phyloP scores from a whole-genome alignment of 164 flowering plant genomes.

The Liriodendron chinense region DNA sequence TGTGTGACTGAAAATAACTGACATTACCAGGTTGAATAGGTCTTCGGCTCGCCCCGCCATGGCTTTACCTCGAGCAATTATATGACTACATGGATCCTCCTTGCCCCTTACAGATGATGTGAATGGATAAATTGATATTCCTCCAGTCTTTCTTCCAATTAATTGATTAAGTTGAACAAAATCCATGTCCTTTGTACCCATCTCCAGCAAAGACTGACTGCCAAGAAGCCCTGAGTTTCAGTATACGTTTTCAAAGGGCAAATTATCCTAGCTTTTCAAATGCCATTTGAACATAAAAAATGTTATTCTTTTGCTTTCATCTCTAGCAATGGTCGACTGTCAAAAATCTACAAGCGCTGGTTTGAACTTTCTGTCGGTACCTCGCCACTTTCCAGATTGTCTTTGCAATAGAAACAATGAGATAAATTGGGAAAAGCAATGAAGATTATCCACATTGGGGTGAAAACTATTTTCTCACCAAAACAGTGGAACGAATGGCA shows the following conservation, averaged over 20 bases:
- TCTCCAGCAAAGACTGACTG: constrained; percentile 96
- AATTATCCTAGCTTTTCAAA: neutral
- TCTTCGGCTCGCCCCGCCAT: constrained; percentile 90
- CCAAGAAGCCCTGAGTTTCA: constrained; percentile 10
- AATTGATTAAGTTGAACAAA: constrained; percentile 96
- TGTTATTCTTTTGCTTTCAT: neutral
- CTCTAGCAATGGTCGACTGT: neutral
- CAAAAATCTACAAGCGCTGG: neutral
- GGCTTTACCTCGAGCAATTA: constrained; percentile 92
- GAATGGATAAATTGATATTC: constrained; percentile 90
- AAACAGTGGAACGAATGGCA: constrained; percentile 88
- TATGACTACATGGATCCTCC: constrained; percentile 66
- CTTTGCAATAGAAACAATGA: constrained; percentile 3
- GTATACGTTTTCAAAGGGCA: neutral
- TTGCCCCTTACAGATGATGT: constrained; percentile 80
- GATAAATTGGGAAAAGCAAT: neutral
- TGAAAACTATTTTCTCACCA: constrained; percentile 51
- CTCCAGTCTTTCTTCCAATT: constrained; percentile 98
- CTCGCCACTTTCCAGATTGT: neutral
- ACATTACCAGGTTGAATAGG: constrained; percentile 78
- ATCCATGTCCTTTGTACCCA: constrained; percentile 94
- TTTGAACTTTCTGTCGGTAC: neutral
- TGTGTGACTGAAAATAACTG: neutral
- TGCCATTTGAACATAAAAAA: neutral
- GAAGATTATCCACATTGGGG: neutral